Evolutionary conservation across 2,329 filamentous ascomycete genomes (phyloP).

Genomic region (Ophiosphaerella herpotricha): DNA sequence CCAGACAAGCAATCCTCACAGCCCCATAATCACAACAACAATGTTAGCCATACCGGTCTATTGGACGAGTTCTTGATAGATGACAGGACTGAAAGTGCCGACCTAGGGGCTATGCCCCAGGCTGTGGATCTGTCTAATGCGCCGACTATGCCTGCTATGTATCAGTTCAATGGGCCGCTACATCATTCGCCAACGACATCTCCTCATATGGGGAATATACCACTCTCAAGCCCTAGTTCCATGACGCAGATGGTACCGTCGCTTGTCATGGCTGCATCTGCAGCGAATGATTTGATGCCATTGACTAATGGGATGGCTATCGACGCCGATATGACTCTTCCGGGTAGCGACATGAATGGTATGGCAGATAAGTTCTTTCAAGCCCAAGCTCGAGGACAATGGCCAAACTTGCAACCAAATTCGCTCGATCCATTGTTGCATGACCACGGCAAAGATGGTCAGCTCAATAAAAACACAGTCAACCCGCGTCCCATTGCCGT

Average conservation of each 20-base stretch:
- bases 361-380: slow-evolving; percentile 45
- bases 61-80: slow-evolving; percentile 47
- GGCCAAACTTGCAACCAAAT: slow-evolving; percentile 35
- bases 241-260: slow-evolving; percentile 44
- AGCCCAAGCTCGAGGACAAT: slow-evolving; percentile 33
- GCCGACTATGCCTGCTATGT: slow-evolving; percentile 44
- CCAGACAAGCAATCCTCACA: slow-evolving; percentile 35
- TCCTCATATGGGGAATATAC: slow-evolving; percentile 40
- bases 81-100: slow-evolving; percentile 38
- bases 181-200: slow-evolving; percentile 43
- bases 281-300: slow-evolving; percentile 47
- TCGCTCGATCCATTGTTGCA: slow-evolving; percentile 43
- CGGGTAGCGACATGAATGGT: slow-evolving; percentile 25
- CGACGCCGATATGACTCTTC: slow-evolving; percentile 42
- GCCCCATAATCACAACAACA: slow-evolving; percentile 20
- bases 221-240: slow-evolving; percentile 31
- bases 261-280: slow-evolving; percentile 48
- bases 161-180: slow-evolving; percentile 44
- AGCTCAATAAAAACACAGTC: slow-evolving; percentile 21
- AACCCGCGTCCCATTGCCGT: slow-evolving; percentile 47
- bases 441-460: slow-evolving; percentile 38
- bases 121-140: slow-evolving; percentile 39
- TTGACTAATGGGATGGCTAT: slow-evolving; percentile 38
- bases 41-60: slow-evolving; percentile 30
- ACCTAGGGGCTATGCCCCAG: slow-evolving; percentile 30